Conservation (phyloP, 306 rosid species). For the Cucurbita ficifolia region DNA sequence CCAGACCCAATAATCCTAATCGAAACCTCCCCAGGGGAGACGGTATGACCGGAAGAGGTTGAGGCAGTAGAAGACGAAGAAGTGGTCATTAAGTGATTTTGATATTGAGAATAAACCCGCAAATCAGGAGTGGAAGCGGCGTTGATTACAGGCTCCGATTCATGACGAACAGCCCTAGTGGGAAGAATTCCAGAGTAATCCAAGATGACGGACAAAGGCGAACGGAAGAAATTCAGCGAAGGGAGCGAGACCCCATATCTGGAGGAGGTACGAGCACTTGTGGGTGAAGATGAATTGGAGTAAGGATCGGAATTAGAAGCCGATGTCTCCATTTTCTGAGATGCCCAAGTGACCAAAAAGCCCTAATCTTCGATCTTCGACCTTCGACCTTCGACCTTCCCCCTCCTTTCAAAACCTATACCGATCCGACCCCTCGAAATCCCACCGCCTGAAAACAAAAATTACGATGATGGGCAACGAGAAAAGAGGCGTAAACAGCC, state of each 20-base stretch:
- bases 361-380: background rate
- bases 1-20: constrained; percentile 41
- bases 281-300: constrained; percentile 3
- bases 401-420: background rate
- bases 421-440: background rate
- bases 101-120: constrained; percentile 14
- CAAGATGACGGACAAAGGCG: constrained; percentile 39
- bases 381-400: background rate
- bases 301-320: constrained; percentile 7
- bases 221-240: constrained; percentile 28
- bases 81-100: background rate
- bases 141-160: constrained; percentile 16
- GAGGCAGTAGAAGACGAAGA: constrained; percentile 6
- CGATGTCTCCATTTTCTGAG: constrained; percentile 1
- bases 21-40: constrained; percentile 39
- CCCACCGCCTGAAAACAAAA: background rate
- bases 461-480: no score
- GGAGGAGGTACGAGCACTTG: background rate
- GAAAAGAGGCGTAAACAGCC: background rate
- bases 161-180: constrained; percentile 14
- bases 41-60: constrained; percentile 9
- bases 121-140: constrained; percentile 6
- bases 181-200: constrained; percentile 51
- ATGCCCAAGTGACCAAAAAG: background rate
- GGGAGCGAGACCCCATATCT: constrained; percentile 21